Evolutionary conservation across 2,329 filamentous ascomycete species (phyloP).

Genomic region (Diaporthe citri): DNA sequence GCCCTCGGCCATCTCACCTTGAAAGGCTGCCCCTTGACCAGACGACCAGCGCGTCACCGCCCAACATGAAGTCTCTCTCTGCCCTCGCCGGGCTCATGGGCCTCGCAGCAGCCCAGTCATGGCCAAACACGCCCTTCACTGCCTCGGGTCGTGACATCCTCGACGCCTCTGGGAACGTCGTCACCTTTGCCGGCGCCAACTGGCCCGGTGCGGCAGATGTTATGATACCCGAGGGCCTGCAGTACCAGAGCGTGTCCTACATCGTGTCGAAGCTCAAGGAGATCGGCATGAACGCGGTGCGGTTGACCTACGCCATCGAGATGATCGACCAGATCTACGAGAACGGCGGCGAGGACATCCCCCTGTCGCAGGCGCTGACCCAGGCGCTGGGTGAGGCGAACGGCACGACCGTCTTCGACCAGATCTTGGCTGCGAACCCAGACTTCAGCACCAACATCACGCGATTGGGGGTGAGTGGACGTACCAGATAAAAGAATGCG

Average conservation of each 20-base stretch:
- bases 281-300: constrained; percentile 66
- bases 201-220: constrained; percentile 67
- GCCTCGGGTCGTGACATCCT: constrained; percentile 45
- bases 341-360: constrained; percentile 53
- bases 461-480: constrained; percentile 53
- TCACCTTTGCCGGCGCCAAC: constrained; percentile 63
- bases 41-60: not conserved
- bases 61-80: constrained; percentile 26
- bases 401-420: constrained; percentile 57
- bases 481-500: too few relatives aligned
- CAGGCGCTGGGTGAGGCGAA: constrained; percentile 59
- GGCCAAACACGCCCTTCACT: constrained; percentile 41
- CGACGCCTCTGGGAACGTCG: constrained; percentile 49
- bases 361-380: constrained; percentile 52
- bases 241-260: constrained; percentile 62
- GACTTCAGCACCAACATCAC: constrained; percentile 61
- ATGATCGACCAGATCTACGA: constrained; percentile 65
- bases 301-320: constrained; percentile 67
- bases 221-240: constrained; percentile 69
- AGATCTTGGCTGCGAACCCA: constrained; percentile 64
- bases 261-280: constrained; percentile 64
- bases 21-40: not conserved
- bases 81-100: constrained; percentile 25
- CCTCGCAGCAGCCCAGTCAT: constrained; percentile 32
- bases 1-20: not conserved